Evolutionary conservation across 805 yeast genomes (phyloP).

Genomic region (Candida khao-thaluensis): DNA sequence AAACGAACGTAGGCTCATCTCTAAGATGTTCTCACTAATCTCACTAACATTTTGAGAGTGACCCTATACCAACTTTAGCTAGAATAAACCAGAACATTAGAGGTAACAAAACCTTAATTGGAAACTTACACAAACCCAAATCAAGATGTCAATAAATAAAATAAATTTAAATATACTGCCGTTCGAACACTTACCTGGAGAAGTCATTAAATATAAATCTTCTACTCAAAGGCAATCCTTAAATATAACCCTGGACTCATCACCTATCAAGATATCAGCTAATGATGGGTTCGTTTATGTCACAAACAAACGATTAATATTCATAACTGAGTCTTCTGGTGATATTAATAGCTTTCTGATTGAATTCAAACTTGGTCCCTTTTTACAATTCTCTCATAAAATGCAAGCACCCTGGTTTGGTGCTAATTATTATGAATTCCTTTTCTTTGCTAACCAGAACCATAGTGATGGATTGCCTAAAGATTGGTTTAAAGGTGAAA

Average conservation of each 20-base stretch:
- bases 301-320: constrained; percentile 42
- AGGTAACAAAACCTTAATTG: too few relatives aligned
- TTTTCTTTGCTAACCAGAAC: constrained; percentile 33
- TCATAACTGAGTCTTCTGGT: constrained; percentile 38
- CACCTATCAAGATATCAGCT: constrained; percentile 27
- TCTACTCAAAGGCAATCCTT: constrained; percentile 29
- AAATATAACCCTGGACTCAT: constrained; percentile 20
- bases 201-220: constrained; percentile 16
- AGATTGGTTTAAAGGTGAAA: constrained; percentile 35
- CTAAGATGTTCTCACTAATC: background rate
- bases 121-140: too few relatives aligned
- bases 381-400: constrained; percentile 36
- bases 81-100: too few relatives aligned
- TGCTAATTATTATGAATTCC: constrained; percentile 46
- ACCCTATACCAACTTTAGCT: too few relatives aligned
- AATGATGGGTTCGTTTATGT: constrained; percentile 41
- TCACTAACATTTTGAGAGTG: too few relatives aligned
- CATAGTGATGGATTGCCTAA: constrained; percentile 42
- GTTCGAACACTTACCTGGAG: constrained; percentile 20
- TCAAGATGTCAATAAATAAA: constrained; percentile 29
- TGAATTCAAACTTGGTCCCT: constrained; percentile 25
- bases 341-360: constrained; percentile 44
- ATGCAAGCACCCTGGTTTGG: constrained; percentile 56
- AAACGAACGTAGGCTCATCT: constrained; percentile 15
- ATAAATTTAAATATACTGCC: constrained; percentile 17